Percentiles rank a stretch among this genome's conserved stretches.
Evolutionary conservation across 2,329 filamentous ascomycete genomes (phyloP).

Genomic region (Exophiala viscosa): DNA sequence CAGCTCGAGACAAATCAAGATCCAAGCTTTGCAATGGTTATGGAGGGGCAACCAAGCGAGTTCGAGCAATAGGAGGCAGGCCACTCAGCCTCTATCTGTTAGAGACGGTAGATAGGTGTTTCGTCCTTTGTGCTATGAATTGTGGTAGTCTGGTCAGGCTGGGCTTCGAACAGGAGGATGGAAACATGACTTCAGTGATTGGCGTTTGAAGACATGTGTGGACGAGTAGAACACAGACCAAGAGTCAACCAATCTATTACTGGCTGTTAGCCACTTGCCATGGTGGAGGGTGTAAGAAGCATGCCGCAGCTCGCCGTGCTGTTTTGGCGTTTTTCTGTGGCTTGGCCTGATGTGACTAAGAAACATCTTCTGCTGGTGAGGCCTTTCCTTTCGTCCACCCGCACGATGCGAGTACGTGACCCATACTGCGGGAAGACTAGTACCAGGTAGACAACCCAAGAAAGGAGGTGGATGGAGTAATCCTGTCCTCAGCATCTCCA

Average conservation of each 20-base stretch:
- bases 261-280: background rate
- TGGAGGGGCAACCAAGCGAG: constrained; percentile 6
- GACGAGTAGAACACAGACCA: constrained; percentile 13
- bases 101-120: constrained; percentile 12
- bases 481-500: constrained; percentile 1
- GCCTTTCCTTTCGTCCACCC: constrained; percentile 2
- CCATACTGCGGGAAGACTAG: constrained; percentile 7
- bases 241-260: background rate
- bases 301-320: constrained; percentile 17
- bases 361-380: constrained; percentile 2
- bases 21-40: constrained; percentile 14
- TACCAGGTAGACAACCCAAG: constrained; percentile 2
- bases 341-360: constrained; percentile 21
- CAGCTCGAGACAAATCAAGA: constrained; percentile 16
- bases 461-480: constrained; percentile 14
- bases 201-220: background rate
- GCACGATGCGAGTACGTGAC: background rate
- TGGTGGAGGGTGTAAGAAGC: constrained; percentile 14
- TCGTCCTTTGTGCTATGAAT: constrained; percentile 4
- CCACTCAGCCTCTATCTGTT: constrained; percentile 21
- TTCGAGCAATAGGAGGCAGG: constrained; percentile 15
- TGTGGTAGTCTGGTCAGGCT: constrained; percentile 5
- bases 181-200: constrained; percentile 8
- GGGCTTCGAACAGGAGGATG: constrained; percentile 7
- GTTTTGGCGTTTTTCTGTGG: constrained; percentile 7